A percentile compares a stretch with the other conserved stretches of the same genome.
phyloP scores from a whole-genome alignment of 345 rosid genomes.

The Gossypium bickii region DNA sequence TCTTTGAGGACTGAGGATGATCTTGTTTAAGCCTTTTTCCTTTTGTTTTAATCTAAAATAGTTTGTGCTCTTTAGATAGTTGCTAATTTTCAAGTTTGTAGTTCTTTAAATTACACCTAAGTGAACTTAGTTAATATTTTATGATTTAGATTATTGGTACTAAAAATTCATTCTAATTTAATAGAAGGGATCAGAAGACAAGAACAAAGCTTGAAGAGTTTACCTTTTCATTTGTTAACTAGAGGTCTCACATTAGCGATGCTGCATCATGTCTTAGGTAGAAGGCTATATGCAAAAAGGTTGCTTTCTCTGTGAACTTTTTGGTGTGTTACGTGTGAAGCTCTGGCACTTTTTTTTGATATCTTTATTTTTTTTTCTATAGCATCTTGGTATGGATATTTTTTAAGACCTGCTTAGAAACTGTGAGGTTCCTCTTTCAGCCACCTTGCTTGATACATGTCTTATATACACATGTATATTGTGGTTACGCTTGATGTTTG shows the following conservation, averaged over 20 bases:
- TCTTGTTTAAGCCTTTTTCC: background rate
- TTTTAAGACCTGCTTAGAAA: background rate
- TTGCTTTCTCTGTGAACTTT: background rate
- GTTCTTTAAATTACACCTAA: background rate
- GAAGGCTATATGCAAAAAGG: background rate
- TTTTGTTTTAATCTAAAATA: background rate
- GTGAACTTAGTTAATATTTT: background rate
- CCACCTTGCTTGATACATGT: background rate
- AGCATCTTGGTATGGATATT: background rate
- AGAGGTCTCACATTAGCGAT: background rate
- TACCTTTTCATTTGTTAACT: background rate
- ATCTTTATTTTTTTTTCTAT: background rate
- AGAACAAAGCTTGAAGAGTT: background rate
- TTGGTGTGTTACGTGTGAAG: background rate
- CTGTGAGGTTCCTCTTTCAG: background rate
- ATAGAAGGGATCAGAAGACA: background rate
- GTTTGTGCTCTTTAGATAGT: background rate
- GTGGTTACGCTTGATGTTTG: background rate
- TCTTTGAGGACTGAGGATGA: background rate
- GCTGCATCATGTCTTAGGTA: background rate
- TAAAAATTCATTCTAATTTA: background rate
- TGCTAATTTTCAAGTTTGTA: background rate
- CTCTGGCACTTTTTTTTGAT: background rate
- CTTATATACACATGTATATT: background rate
- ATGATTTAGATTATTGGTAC: background rate